phyloP scores from a whole-genome alignment of 345 rosid species.

The Sisymbrium altissimum region DNA sequence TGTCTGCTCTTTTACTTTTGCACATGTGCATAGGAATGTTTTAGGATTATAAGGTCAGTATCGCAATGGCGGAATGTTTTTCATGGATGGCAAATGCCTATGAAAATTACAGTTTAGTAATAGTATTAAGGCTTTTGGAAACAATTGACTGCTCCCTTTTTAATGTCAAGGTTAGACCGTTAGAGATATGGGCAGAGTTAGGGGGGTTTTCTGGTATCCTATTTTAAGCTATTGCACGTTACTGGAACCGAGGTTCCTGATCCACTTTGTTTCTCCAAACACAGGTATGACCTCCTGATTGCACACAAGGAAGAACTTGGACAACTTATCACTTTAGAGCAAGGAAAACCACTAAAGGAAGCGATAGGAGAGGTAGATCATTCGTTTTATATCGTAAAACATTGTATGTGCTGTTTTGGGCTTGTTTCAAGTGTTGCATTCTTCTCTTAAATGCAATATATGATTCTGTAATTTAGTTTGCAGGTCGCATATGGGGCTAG shows the following conservation, averaged over 20 bases:
- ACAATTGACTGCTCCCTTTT: background rate
- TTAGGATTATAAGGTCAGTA: background rate
- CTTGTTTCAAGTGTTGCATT: conserved; percentile 24
- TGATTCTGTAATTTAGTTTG: conserved; percentile 30
- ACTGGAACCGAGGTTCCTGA: conserved; percentile 15
- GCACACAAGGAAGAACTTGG: conserved; percentile 92
- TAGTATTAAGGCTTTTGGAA: conserved; percentile 2
- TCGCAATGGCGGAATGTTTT: background rate
- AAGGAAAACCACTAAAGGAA: conserved; percentile 93
- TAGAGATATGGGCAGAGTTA: background rate
- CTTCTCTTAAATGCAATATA: conserved; percentile 26
- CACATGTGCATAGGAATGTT: background rate
- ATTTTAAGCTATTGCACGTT: conserved; percentile 1
- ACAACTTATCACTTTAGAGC: conserved; percentile 89
- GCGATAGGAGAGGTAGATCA: conserved; percentile 83
- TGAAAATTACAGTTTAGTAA: background rate
- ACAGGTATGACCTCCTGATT: conserved; percentile 79
- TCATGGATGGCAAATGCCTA: background rate
- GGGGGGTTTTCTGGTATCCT: background rate
- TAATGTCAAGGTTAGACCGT: conserved; percentile 9
- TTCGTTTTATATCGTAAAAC: conserved; percentile 13
- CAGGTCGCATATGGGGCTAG: conserved; percentile 92
- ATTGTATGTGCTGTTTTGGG: conserved; percentile 12
- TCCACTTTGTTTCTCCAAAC: conserved; percentile 21
- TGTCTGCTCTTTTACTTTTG: background rate